phyloP scores from a whole-genome alignment of 148 eudicot genomes.

The Fagopyrum esculentum region DNA sequence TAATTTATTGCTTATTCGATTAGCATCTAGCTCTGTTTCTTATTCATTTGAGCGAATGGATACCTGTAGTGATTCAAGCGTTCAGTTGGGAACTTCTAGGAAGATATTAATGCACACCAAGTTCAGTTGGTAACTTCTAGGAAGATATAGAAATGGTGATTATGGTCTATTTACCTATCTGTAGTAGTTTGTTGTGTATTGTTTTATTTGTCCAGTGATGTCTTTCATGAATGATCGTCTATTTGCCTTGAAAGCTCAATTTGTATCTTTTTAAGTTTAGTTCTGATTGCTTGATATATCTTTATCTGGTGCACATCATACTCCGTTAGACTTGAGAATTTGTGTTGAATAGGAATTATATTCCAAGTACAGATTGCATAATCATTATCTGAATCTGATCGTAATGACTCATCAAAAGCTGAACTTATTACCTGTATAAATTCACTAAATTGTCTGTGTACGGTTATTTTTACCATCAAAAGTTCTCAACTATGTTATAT shows the following conservation, averaged over 20 bases:
- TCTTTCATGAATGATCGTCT: conserved; percentile 11
- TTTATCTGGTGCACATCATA: neutral
- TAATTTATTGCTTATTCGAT: neutral
- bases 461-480: neutral
- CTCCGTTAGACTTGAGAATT: neutral
- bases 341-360: neutral
- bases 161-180: neutral
- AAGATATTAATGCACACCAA: conserved; percentile 16
- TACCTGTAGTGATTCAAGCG: conserved; percentile 9
- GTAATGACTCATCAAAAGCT: neutral
- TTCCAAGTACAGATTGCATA: neutral
- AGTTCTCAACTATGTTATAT: neutral
- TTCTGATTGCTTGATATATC: neutral
- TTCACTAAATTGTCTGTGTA: neutral
- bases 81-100: conserved; percentile 12
- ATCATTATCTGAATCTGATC: neutral
- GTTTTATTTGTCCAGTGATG: conserved; percentile 9
- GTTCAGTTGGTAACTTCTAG: conserved; percentile 14
- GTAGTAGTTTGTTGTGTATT: neutral
- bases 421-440: neutral
- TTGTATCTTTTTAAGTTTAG: conserved; percentile 1
- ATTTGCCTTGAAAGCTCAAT: conserved; percentile 2
- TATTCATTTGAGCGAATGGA: conserved; percentile 2
- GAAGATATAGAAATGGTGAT: conserved; percentile 34
- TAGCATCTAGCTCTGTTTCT: neutral